Conservation (phyloP, 2,329 filamentous ascomycete genomes). For the Gliomastix tumulicola region DNA sequence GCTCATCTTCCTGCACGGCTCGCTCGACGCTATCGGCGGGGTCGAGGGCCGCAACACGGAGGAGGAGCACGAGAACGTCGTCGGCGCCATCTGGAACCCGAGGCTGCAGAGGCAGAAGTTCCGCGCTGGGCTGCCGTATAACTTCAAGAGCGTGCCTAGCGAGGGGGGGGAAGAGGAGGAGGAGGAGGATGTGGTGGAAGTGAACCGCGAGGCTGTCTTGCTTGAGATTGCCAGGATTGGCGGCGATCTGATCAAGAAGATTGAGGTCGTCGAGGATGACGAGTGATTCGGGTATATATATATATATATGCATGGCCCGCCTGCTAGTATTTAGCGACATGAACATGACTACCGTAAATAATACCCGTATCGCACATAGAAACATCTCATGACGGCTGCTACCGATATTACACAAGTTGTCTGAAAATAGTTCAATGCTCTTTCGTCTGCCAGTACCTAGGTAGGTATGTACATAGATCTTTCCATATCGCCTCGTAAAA, state of each 20-base stretch:
- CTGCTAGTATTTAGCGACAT: too few species aligned
- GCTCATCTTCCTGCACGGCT: slow-evolving; percentile 76
- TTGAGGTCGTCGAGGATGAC: slow-evolving; percentile 39
- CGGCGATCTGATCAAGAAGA: slow-evolving; percentile 59
- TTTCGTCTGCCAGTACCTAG: too few species aligned
- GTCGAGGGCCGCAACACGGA: slow-evolving; percentile 19
- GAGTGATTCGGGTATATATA: too few species aligned
- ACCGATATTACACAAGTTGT: too few species aligned
- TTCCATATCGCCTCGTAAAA: too few species aligned
- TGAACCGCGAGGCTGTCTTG: slow-evolving; percentile 63
- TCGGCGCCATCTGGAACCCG: slow-evolving; percentile 55
- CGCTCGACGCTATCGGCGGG: too few species aligned
- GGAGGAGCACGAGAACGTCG: slow-evolving; percentile 39
- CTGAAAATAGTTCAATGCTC: too few species aligned
- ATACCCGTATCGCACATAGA: too few species aligned
- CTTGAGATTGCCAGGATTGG: slow-evolving; percentile 66
- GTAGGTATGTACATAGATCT: too few species aligned
- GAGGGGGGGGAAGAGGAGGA: slow-evolving; percentile 26
- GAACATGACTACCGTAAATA: too few species aligned
- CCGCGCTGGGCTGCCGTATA: slow-evolving; percentile 64
- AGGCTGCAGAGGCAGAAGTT: slow-evolving; percentile 51
- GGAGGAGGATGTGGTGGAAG: slow-evolving; percentile 42
- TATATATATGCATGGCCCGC: too few species aligned
- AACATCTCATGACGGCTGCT: too few species aligned
- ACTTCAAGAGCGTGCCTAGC: slow-evolving; percentile 26